Evolutionary conservation across 345 rosid genomes (phyloP).

Genomic region (Passiflora organensis): DNA sequence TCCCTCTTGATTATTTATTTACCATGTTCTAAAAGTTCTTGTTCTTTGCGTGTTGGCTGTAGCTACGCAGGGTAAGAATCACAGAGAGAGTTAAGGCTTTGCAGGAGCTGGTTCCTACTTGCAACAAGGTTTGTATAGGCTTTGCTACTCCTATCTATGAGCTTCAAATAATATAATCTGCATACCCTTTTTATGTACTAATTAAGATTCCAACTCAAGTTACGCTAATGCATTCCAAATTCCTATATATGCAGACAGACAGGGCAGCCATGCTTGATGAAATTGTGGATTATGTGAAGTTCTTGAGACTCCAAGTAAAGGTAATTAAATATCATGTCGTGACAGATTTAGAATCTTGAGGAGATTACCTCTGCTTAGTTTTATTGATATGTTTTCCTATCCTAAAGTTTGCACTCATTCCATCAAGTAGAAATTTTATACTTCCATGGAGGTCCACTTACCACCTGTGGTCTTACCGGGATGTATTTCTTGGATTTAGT

Average conservation of each 20-base stretch:
- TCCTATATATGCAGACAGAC: constrained; percentile 54
- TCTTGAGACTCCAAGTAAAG: constrained; percentile 77
- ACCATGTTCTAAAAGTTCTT: constrained; percentile 1
- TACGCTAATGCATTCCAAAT: constrained; percentile 7
- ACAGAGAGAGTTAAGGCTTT: constrained; percentile 69
- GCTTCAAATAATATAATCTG: too few species aligned
- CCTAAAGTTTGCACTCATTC: constrained; percentile 11
- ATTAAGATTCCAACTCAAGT: not conserved
- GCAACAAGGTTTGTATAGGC: constrained; percentile 49
- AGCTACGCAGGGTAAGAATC: constrained; percentile 74
- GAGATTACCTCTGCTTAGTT: too few species aligned
- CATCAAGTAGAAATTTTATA: constrained; percentile 5
- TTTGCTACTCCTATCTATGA: too few species aligned
- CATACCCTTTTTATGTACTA: too few species aligned
- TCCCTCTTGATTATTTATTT: not conserved
- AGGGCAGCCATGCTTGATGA: constrained; percentile 82
- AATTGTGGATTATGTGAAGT: constrained; percentile 80
- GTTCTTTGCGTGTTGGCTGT: constrained; percentile 8
- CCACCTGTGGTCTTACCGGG: constrained; percentile 27
- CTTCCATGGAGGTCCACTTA: constrained; percentile 12
- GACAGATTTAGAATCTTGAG: not conserved
- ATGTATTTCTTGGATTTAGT: constrained; percentile 23
- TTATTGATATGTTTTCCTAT: not conserved
- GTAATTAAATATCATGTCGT: constrained; percentile 25
- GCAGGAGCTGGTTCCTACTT: constrained; percentile 72